A percentile compares a stretch with the other conserved stretches of the same genome.
These are phyloP conservation scores for Phaeolepiota aurea DNA, from an alignment of 768 basidiomycete species.

Conservation along the genomic window DNA sequence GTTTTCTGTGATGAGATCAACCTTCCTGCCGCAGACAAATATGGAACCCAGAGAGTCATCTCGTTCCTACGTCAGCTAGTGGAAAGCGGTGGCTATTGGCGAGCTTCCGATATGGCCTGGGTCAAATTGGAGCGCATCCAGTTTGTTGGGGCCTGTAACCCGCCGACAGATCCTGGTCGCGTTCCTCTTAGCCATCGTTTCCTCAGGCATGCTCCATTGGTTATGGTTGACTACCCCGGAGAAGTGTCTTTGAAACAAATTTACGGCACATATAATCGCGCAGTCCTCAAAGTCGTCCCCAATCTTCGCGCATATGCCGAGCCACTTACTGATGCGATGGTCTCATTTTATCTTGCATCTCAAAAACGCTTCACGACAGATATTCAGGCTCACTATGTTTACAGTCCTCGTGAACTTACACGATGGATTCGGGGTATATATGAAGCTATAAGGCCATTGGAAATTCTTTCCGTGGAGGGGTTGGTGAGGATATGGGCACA, in stretches of 20 bases:
- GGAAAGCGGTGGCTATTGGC: slow-evolving; percentile 92
- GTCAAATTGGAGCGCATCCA: slow-evolving; percentile 98
- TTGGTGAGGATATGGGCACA: slow-evolving; percentile 97
- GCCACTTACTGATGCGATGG: slow-evolving; percentile 96
- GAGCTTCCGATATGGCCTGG: slow-evolving; percentile 92
- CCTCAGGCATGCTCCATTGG: slow-evolving; percentile 91
- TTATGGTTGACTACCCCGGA: slow-evolving; percentile 99
- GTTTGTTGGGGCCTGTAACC: slow-evolving; percentile 98
- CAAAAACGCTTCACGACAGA: slow-evolving; percentile 94
- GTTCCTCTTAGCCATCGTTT: slow-evolving; percentile 98
- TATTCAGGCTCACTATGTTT: slow-evolving; percentile 97
- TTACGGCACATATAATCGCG: slow-evolving; percentile 96
- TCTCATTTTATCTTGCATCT: slow-evolving; percentile 88
- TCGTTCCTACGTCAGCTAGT: slow-evolving; percentile 97
- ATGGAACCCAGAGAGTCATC: slow-evolving; percentile 97
- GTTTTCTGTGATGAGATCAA: slow-evolving; percentile 99
- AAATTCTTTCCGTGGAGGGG: slow-evolving; percentile 90
- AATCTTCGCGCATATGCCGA: slow-evolving; percentile 89
- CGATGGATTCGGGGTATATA: slow-evolving; percentile 97
- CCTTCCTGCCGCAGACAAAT: slow-evolving; percentile 92
- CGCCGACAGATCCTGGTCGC: slow-evolving; percentile 97
- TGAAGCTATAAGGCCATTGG: slow-evolving; percentile 91
- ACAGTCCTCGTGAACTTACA: slow-evolving; percentile 97
- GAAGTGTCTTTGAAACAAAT: slow-evolving; percentile 96
- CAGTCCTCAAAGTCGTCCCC: slow-evolving; percentile 90